A percentile compares a stretch with the other conserved stretches of the same genome.
Evolutionary conservation across 1,284 basidiomycete species (phyloP).

Genomic region (Chalciporus sp.): DNA sequence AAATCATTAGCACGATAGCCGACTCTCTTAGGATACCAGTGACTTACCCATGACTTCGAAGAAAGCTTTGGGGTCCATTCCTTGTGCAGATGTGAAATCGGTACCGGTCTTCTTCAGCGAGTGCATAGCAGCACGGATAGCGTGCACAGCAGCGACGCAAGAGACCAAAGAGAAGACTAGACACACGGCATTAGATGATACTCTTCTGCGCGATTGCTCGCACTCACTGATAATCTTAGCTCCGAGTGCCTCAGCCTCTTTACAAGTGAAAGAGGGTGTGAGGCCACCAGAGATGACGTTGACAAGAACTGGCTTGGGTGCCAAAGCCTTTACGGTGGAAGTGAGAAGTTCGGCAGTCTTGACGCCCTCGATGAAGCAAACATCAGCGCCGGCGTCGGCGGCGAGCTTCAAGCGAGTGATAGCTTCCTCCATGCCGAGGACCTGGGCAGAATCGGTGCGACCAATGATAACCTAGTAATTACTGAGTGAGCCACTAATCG

Average conservation of each 20-base stretch:
- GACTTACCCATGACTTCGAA: constrained; percentile 69
- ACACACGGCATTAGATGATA: background rate
- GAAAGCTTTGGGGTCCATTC: constrained; percentile 77
- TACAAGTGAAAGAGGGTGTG: constrained; percentile 70
- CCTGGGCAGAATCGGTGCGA: constrained; percentile 81
- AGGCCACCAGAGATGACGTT: constrained; percentile 79
- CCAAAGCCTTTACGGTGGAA: constrained; percentile 63
- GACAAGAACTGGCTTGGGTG: constrained; percentile 74
- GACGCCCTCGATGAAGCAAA: constrained; percentile 85
- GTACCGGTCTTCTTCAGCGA: constrained; percentile 76
- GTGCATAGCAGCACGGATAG: constrained; percentile 70
- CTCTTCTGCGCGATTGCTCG: background rate
- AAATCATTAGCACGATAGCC: background rate
- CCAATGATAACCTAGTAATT: constrained; percentile 69
- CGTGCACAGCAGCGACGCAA: constrained; percentile 73
- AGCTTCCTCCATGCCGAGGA: constrained; percentile 81
- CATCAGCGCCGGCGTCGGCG: constrained; percentile 76
- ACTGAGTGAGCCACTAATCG: background rate
- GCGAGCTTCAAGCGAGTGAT: constrained; percentile 69
- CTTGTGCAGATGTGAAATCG: constrained; percentile 65
- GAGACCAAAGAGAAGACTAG: constrained; percentile 70
- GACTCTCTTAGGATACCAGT: background rate
- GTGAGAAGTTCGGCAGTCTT: constrained; percentile 67
- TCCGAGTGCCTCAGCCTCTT: constrained; percentile 68
- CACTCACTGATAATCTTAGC: constrained; percentile 75